Conservation (phyloP, 805 yeast species). For the Yarrowia bubula region DNA sequence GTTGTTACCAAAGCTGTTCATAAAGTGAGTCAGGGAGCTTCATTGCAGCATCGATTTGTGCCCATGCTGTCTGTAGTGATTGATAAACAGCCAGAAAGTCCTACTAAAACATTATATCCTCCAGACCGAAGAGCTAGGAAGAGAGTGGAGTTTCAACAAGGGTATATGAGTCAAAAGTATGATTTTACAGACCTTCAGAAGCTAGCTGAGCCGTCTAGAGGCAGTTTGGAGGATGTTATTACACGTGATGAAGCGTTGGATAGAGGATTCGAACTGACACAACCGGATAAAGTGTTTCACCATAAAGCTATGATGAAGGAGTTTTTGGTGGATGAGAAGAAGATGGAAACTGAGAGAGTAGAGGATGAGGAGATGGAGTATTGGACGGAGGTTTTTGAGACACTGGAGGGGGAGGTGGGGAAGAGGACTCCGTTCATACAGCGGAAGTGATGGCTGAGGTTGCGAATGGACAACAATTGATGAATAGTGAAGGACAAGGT, state of each 20-base stretch:
- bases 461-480: no score
- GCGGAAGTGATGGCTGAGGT: no score
- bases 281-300: no score
- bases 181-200: not conserved
- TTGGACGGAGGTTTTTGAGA: not conserved
- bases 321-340: not conserved
- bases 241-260: no score
- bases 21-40: slow-evolving; percentile 1
- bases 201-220: not conserved
- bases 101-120: not conserved
- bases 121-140: not conserved
- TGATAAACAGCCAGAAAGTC: not conserved
- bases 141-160: not conserved
- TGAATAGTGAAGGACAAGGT: no score
- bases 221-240: not conserved
- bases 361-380: not conserved
- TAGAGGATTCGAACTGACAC: no score
- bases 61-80: slow-evolving; percentile 1
- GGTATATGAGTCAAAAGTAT: not conserved
- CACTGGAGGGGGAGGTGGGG: not conserved
- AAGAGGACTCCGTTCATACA: not conserved
- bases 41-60: not conserved
- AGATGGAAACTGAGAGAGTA: not conserved
- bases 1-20: not conserved
- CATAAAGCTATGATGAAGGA: no score